A percentile compares a stretch with the other conserved stretches of the same genome.
phyloP scores from a whole-genome alignment of 352 stramenopile genomes.

The Aphanomyces invadans region DNA sequence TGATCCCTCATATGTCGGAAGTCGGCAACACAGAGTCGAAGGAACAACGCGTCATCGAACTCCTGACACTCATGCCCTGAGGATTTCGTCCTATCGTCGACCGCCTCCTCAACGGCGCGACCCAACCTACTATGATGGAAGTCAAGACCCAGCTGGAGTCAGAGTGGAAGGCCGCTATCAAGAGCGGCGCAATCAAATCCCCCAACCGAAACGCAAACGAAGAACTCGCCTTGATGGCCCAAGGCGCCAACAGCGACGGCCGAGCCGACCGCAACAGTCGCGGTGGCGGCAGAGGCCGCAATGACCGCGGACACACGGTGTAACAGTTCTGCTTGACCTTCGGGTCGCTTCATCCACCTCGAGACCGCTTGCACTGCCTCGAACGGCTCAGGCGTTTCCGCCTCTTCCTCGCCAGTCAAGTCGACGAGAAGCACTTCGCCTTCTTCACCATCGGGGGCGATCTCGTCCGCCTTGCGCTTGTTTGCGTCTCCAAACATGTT shows the following conservation, averaged over 20 bases:
- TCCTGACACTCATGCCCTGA: slow-evolving; percentile 5
- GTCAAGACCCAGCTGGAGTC: not conserved
- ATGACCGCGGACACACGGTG: too few relatives aligned
- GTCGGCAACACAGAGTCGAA: not conserved
- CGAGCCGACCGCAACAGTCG: not conserved
- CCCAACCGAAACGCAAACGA: not conserved
- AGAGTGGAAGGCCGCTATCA: not conserved
- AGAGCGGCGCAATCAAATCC: not conserved
- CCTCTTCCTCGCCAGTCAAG: too few relatives aligned
- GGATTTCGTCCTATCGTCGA: not conserved
- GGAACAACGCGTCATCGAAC: not conserved
- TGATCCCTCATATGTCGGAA: not conserved
- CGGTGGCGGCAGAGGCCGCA: not conserved
- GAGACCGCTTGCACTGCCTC: too few relatives aligned
- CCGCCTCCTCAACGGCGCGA: not conserved
- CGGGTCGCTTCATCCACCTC: too few relatives aligned
- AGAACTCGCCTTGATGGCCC: not conserved
- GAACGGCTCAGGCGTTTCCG: too few relatives aligned
- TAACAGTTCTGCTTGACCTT: too few relatives aligned
- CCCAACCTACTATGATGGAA: not conserved
- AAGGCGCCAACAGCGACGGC: too few relatives aligned
- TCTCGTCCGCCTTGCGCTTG: too few relatives aligned
- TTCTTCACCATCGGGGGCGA: too few relatives aligned
- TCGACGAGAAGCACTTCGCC: too few relatives aligned
- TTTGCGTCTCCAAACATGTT: too few relatives aligned